Evolutionary conservation across 805 yeast species (phyloP), one percentile per base, ranked within the genome.

Genomic region (Cyberlindnera amylophila): DNA sequence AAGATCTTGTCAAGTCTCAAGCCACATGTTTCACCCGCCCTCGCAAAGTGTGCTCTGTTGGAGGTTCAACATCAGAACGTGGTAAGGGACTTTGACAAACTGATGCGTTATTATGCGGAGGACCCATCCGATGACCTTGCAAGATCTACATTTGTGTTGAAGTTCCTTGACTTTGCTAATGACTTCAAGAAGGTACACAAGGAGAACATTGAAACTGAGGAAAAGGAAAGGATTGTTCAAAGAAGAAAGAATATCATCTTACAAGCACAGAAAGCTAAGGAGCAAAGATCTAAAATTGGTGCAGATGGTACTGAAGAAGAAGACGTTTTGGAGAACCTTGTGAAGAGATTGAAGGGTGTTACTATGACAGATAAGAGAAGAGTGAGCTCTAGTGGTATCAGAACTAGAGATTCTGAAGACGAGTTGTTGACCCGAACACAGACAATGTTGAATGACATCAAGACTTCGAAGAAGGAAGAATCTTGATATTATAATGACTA

Each of bases 91-190:
- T 86, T 85, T 57, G 77, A 78, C 40, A 70, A 74, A 27, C 68
- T 89, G 49, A 83, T 93, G 95, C 73, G 73, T 49, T 80, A 76
- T 53, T 93, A 86, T 59, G 98, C 97, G n/a, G 99, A 93, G 63
- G 95, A 87, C 59, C 72, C 85, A 1, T 64, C 61, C 8, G 97
- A 91, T 61, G 67, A 75, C 30, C 69, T 71, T 50, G 76, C 90
- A 14, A 75, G 82, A 41, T 75, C 77, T 46, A 66, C 80, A 0
- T 91, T 93, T 54, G 87, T 91, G 58, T 72, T 69, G 47, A 86
- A 87, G 60, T 85, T 93, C 63, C 74, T 84, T n/a, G 76, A 79
- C 39, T 93, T 93, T 61, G 76, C 86, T 2, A 68, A 67, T 30
- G 95, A 87, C 55, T 95, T 84, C 65, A 79, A 83, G 59, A 81